Conservation (phyloP, 2,329 filamentous ascomycete species). For the Fusarium goolgardi region DNA sequence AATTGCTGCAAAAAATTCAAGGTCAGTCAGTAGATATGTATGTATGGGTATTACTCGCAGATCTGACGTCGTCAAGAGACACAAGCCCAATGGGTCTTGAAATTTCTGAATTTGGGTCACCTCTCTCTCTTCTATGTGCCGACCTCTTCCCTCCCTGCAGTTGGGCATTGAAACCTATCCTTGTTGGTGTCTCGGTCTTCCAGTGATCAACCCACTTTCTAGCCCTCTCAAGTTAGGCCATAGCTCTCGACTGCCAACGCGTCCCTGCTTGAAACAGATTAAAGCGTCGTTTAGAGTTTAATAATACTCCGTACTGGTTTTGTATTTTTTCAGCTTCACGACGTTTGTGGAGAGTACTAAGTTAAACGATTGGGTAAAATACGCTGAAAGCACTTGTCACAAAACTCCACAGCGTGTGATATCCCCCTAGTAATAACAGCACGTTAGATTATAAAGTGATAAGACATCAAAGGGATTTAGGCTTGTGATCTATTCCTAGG, state of each 20-base stretch:
- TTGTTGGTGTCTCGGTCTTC: constrained; percentile 8
- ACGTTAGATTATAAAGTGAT: neutral
- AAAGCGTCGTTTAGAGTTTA: constrained; percentile 10
- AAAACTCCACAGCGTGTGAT: neutral
- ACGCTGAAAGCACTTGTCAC: neutral
- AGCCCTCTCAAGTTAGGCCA: neutral
- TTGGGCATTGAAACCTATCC: constrained; percentile 9
- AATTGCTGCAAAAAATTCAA: neutral
- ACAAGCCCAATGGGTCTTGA: constrained; percentile 1
- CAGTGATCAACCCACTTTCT: constrained; percentile 3
- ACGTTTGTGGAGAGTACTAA: neutral
- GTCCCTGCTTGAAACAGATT: constrained; percentile 8
- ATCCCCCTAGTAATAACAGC: constrained; percentile 2
- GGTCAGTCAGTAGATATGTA: neutral
- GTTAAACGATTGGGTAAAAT: neutral
- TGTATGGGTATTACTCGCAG: neutral
- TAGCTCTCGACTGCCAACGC: neutral
- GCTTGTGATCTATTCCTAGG: neutral
- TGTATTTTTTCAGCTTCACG: constrained; percentile 8
- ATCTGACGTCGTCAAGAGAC: neutral
- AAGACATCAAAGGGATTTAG: neutral
- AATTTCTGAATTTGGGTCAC: constrained; percentile 4
- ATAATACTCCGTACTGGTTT: constrained; percentile 6
- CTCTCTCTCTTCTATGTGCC: constrained; percentile 6
- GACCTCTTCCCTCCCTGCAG: constrained; percentile 1